phyloP scores from a whole-genome alignment of 1,284 basidiomycete species.

The Microbotryomycetes sp. region DNA sequence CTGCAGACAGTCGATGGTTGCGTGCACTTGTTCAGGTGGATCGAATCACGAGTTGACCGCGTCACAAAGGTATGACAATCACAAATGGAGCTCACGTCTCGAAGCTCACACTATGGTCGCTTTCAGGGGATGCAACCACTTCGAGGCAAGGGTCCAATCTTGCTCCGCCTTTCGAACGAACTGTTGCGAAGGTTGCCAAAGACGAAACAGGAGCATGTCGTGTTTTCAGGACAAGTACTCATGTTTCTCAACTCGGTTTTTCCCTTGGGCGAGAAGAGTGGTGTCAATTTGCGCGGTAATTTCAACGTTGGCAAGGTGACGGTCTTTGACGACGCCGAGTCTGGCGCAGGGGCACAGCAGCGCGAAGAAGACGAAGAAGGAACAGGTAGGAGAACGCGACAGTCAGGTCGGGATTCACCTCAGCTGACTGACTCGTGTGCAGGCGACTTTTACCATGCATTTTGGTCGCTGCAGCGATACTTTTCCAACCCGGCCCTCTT shows the following conservation, averaged over 20 bases:
- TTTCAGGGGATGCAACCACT: slow-evolving; percentile 61
- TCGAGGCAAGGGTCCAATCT: slow-evolving; percentile 74
- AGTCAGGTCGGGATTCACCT: not conserved
- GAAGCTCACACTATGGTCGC: not conserved
- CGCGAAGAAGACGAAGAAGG: not conserved
- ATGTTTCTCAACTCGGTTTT: slow-evolving; percentile 78
- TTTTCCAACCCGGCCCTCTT: slow-evolving; percentile 36
- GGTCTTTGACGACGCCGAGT: slow-evolving; percentile 24
- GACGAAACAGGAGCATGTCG: slow-evolving; percentile 63
- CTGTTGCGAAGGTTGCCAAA: slow-evolving; percentile 74
- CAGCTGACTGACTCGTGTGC: not conserved
- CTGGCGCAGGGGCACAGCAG: not conserved
- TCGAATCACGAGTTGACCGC: slow-evolving; percentile 58
- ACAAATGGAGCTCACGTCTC: not conserved
- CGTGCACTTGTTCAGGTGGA: slow-evolving; percentile 74
- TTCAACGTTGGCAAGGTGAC: slow-evolving; percentile 55
- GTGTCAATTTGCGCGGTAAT: slow-evolving; percentile 80
- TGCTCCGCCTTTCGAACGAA: slow-evolving; percentile 78
- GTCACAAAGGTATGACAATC: slow-evolving; percentile 53
- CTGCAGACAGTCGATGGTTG: slow-evolving; percentile 72
- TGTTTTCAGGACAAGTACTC: slow-evolving; percentile 79
- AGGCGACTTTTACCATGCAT: slow-evolving; percentile 62
- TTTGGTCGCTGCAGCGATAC: slow-evolving; percentile 65
- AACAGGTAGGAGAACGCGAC: no score
- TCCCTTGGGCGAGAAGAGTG: slow-evolving; percentile 77